phyloP scores from a whole-genome alignment of 2,329 filamentous ascomycete genomes.

The Xenoacremonium recifei region DNA sequence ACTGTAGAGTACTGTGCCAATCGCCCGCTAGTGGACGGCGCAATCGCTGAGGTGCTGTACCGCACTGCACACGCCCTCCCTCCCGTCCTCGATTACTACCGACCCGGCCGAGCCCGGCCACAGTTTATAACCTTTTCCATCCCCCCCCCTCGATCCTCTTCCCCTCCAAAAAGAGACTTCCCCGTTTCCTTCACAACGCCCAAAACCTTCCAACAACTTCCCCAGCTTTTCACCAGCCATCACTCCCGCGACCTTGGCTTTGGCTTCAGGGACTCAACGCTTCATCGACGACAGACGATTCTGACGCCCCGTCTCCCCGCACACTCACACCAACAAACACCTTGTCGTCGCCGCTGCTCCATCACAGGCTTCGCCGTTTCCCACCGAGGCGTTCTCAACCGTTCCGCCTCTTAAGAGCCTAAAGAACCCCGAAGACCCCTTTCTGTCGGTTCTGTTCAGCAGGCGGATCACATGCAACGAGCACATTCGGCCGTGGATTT shows the following conservation, averaged over 20 bases:
- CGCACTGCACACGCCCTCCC: no score
- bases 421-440: background rate
- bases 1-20: no score
- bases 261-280: no score
- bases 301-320: no score
- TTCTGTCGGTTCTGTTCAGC: conserved; percentile 6
- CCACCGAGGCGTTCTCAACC: conserved; percentile 12
- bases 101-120: conserved; percentile 34
- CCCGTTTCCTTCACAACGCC: background rate
- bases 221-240: conserved; percentile 20
- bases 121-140: conserved; percentile 29
- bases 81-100: conserved; percentile 24
- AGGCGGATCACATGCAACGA: conserved; percentile 68
- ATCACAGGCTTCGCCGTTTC: conserved; percentile 12
- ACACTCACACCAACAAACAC: no score
- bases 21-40: no score
- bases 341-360: background rate
- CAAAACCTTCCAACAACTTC: conserved; percentile 13
- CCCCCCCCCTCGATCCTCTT: conserved; percentile 18
- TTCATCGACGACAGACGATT: no score
- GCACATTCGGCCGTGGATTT: conserved; percentile 73
- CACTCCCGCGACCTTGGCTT: no score
- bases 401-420: conserved; percentile 9
- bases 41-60: no score
- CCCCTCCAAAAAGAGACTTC: background rate